A percentile compares a stretch with the other conserved stretches of the same genome.
phyloP scores from a whole-genome alignment of 1,139 yeast genomes.

The Kodamaea alishanica region DNA sequence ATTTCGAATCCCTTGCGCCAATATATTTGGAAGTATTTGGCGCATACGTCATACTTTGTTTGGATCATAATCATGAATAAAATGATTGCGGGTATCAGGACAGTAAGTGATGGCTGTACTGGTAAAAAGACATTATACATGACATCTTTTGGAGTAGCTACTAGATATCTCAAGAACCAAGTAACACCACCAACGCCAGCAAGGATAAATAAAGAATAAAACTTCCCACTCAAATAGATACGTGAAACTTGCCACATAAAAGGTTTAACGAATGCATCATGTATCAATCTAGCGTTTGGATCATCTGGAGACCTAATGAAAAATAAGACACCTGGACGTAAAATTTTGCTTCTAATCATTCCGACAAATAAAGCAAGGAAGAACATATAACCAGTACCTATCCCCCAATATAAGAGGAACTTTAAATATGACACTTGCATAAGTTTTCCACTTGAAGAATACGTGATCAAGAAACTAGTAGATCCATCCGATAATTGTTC shows the following conservation, averaged over 20 bases:
- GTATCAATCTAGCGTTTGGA: slow-evolving; percentile 83
- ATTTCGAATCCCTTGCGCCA: slow-evolving; percentile 65
- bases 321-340: slow-evolving; percentile 85
- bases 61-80: slow-evolving; percentile 1
- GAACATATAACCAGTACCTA: slow-evolving; percentile 86
- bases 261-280: slow-evolving; percentile 81
- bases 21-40: slow-evolving; percentile 40
- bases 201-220: slow-evolving; percentile 69
- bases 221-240: slow-evolving; percentile 69
- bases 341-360: slow-evolving; percentile 66
- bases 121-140: slow-evolving; percentile 28
- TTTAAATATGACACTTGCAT: slow-evolving; percentile 18
- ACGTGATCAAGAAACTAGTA: slow-evolving; percentile 2
- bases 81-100: not conserved
- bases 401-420: slow-evolving; percentile 53
- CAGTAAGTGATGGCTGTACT: slow-evolving; percentile 11
- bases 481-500: slow-evolving; percentile 9
- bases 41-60: slow-evolving; percentile 17
- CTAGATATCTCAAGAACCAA: slow-evolving; percentile 43
- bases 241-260: slow-evolving; percentile 68
- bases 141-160: slow-evolving; percentile 5
- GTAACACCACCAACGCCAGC: slow-evolving; percentile 72
- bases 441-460: slow-evolving; percentile 7
- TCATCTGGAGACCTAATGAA: slow-evolving; percentile 94
- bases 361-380: slow-evolving; percentile 83